Conservation (phyloP, 2,329 filamentous ascomycete genomes). For the Hysterium pulicare region DNA sequence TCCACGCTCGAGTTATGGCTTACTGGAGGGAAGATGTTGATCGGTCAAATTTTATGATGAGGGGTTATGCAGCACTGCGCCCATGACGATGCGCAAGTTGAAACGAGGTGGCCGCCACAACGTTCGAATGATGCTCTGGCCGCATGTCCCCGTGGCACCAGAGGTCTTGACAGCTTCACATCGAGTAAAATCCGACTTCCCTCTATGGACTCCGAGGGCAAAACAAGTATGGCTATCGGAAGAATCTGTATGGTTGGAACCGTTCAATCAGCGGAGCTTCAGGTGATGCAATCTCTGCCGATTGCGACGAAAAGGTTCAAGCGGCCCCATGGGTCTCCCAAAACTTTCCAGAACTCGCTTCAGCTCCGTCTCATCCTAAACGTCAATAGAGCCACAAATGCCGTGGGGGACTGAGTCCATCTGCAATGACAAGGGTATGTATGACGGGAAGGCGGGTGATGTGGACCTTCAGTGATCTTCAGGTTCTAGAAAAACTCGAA, state of each 20-base stretch:
- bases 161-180: neutral
- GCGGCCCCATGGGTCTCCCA: neutral
- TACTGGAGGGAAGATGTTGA: too few relatives aligned
- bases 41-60: too few relatives aligned
- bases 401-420: neutral
- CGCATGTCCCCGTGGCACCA: too few relatives aligned
- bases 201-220: neutral
- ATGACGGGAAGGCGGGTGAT: neutral
- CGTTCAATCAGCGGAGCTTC: constrained; percentile 2
- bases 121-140: too few relatives aligned
- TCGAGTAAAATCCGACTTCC: constrained; percentile 4
- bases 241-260: neutral
- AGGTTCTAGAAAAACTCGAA: neutral
- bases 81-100: too few relatives aligned
- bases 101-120: too few relatives aligned
- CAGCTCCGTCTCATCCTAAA: neutral
- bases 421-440: neutral
- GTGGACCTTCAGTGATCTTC: neutral
- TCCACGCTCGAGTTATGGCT: too few relatives aligned
- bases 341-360: neutral
- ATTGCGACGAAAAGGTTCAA: neutral
- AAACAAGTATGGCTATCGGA: constrained; percentile 5
- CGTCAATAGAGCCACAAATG: neutral
- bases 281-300: constrained; percentile 3
- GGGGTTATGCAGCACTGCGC: too few relatives aligned